Percentiles rank a stretch among this genome's conserved stretches.
phyloP scores from a whole-genome alignment of 116 monocot genomes.

The Iris pallida region DNA sequence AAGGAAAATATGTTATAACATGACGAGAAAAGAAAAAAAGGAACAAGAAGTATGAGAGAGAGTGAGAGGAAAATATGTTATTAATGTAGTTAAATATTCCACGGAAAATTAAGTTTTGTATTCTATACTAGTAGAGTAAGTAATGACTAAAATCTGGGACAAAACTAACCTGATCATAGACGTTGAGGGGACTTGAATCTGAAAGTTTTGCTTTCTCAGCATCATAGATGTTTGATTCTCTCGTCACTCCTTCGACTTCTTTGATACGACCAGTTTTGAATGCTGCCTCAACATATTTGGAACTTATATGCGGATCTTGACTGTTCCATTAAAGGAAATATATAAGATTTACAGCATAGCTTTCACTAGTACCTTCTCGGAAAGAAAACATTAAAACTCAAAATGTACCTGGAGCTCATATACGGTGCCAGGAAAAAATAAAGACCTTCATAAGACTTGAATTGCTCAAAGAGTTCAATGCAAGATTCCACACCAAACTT shows the following conservation, averaged over 20 bases:
- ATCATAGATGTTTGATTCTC: constrained; percentile 91
- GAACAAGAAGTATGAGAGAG: no score
- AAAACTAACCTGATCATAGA: constrained; percentile 89
- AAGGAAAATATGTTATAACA: no score
- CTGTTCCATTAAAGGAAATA: constrained; percentile 28
- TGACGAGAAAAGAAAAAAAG: no score
- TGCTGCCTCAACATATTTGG: constrained; percentile 88
- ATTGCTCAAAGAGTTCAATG: constrained; percentile 86
- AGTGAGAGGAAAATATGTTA: no score
- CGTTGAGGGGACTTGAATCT: constrained; percentile 81
- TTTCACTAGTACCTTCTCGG: background rate
- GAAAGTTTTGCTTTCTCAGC: constrained; percentile 86
- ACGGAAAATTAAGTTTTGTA: no score
- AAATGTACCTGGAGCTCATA: constrained; percentile 69
- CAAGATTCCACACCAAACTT: constrained; percentile 75
- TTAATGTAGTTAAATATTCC: no score
- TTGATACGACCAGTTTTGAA: constrained; percentile 87
- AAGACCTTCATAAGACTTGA: constrained; percentile 83
- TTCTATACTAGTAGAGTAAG: constrained; percentile 19
- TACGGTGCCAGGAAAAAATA: constrained; percentile 88
- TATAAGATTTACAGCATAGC: background rate
- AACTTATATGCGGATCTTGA: constrained; percentile 84
- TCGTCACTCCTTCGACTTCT: constrained; percentile 90
- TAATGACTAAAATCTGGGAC: constrained; percentile 89
- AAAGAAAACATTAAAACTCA: background rate